Percentiles rank a stretch among this genome's conserved stretches.
Evolutionary conservation across 163 green algal genomes (phyloP).

Genomic region (Chlorella variabilis): DNA sequence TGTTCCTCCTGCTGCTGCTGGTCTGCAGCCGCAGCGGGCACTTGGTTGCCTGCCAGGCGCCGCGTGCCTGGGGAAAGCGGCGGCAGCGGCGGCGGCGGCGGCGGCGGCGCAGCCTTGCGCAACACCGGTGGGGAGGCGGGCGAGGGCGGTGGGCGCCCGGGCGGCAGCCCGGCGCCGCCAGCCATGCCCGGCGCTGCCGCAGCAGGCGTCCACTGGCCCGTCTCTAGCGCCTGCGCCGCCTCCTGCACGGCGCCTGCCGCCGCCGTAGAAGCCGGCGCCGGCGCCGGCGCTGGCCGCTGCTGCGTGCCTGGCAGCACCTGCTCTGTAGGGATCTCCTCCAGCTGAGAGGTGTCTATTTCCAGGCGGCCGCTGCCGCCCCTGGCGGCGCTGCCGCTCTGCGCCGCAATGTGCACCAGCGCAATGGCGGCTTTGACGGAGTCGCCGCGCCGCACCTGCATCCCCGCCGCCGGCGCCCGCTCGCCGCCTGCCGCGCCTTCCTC

Average conservation of each 20-base stretch:
- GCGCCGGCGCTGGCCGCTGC: too few species aligned
- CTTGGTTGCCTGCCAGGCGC: neutral
- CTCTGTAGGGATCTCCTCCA: conserved; percentile 4
- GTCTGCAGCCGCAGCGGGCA: neutral
- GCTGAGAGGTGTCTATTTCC: neutral
- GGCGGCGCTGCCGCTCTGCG: neutral
- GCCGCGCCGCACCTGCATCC: neutral
- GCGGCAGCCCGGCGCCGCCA: neutral
- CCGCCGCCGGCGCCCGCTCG: neutral
- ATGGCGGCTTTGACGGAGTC: conserved; percentile 25
- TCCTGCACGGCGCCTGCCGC: neutral
- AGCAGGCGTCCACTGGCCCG: neutral
- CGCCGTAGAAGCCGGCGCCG: too few species aligned
- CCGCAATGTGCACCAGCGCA: conserved; percentile 21
- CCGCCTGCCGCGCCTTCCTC: neutral
- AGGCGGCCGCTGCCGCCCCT: neutral
- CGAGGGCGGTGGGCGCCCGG: neutral
- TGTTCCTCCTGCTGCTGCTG: neutral
- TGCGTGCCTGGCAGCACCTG: neutral
- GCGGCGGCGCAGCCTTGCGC: neutral
- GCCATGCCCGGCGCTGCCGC: neutral
- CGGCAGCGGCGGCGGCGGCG: neutral
- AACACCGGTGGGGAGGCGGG: neutral
- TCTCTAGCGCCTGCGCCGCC: too few species aligned
- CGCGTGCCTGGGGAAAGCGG: neutral